Conservation (phyloP, 1,284 basidiomycete species). For the Puccinia polysora region DNA sequence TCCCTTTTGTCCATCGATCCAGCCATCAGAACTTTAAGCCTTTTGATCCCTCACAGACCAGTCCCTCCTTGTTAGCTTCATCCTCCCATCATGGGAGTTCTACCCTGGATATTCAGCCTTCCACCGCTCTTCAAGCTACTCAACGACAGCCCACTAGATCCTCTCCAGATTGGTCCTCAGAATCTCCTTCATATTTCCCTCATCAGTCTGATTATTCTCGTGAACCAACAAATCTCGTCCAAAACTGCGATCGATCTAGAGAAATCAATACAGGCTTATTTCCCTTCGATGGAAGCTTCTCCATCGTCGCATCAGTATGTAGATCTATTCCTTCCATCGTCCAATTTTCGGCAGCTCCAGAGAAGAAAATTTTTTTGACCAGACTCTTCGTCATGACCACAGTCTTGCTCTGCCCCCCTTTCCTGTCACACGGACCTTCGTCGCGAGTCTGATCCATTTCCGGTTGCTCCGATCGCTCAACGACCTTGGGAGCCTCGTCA, state of each 20-base stretch:
- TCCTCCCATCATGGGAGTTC: not conserved
- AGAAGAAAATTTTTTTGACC: not conserved
- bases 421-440: not conserved
- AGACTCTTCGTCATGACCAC: not conserved
- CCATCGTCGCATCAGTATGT: not conserved
- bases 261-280: not conserved
- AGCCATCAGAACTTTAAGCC: not conserved
- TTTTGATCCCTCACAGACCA: not conserved
- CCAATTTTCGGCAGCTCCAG: no score
- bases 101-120: not conserved
- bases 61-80: not conserved
- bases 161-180: not conserved
- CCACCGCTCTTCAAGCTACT: not conserved
- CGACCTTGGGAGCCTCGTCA: conserved; percentile 34
- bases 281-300: not conserved
- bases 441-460: conserved; percentile 35
- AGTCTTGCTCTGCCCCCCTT: not conserved
- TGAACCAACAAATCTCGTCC: no score
- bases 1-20: no score
- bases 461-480: conserved; percentile 34
- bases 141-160: not conserved
- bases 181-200: not conserved
- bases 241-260: not conserved
- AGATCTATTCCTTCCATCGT: not conserved
- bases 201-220: not conserved